Evolutionary conservation across 768 basidiomycete genomes (phyloP), one percentile per base, ranked within the genome.

Genomic region (Lentinus brumalis): DNA sequence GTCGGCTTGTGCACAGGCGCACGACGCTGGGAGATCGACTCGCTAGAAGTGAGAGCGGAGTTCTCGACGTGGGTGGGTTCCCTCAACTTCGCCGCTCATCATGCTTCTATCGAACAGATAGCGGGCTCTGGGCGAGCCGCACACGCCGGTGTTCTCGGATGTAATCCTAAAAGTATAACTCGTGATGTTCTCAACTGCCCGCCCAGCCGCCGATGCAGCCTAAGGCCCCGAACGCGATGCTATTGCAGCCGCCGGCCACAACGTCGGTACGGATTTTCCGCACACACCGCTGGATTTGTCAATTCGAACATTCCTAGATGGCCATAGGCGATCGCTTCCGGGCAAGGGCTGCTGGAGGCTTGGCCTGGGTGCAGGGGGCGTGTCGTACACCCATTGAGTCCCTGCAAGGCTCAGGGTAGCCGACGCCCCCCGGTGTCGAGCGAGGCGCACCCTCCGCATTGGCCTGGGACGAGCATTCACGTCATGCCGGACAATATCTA

Each of bases 251-350:
- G 38, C 52, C 4, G 12, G 18, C 32, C 32, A 29, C 35, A 53
- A 53, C 30, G 41, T 41, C 52, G 52, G 52, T 41, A 26, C 52
- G 49, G 53, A 26, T 18, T 30, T 58, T 32, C 42, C 44, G 39
- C 39, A 21, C 40, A 11, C 10, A 40, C 2, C 56, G 16, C 61
- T 57, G 11, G 16, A 52, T 59, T 51, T 46, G 62, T 63, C 57
- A 56, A 63, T 63, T 56, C 57, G 49, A 63, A 63, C 62, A 63
- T 63, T 58, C 62, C 62, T 56, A 63, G 62, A 63, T 59, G 51
- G 55, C 55, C 52, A 38, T 26, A 30, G 46, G 51, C 52, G 39
- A 39, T 46, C 56, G 56, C 42, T 52, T 50, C 42, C 54, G n/a
- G 35, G 46, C 32, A 39, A 39, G 42, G 4, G 50, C 9, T 39